phyloP scores from a whole-genome alignment of 192 early-diverging fungal species.

The Coemansia sp. region DNA sequence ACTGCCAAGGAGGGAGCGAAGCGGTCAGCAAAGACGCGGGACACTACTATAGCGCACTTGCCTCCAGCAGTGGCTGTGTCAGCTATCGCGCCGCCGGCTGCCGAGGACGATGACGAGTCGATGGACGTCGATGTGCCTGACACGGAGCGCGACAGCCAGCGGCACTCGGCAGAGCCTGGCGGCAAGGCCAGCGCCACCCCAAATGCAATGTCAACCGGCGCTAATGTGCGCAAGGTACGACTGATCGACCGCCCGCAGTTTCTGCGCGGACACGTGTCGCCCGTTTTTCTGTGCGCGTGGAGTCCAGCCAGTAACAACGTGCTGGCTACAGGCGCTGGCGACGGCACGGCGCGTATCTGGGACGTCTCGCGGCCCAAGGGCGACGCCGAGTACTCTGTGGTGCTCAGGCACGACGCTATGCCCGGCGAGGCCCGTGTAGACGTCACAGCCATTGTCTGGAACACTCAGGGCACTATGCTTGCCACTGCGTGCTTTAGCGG shows the following conservation, averaged over 20 bases:
- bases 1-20: constrained; percentile 9
- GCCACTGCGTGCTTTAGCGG: constrained; percentile 90
- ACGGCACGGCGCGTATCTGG: constrained; percentile 90
- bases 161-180: not conserved
- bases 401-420: constrained; percentile 57
- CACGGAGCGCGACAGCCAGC: constrained; percentile 27
- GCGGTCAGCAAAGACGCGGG: constrained; percentile 13
- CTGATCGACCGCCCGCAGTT: constrained; percentile 56
- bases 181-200: not conserved
- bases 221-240: constrained; percentile 11
- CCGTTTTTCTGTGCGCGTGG: constrained; percentile 83
- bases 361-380: constrained; percentile 62
- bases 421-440: constrained; percentile 60
- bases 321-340: constrained; percentile 75
- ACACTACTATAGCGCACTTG: constrained; percentile 1
- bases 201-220: not conserved
- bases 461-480: constrained; percentile 74
- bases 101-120: constrained; percentile 8
- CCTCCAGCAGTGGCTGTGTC: not conserved
- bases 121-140: constrained; percentile 53
- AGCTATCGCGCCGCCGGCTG: not conserved
- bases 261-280: constrained; percentile 69
- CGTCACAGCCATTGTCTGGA: constrained; percentile 87
- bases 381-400: constrained; percentile 55
- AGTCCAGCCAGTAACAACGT: constrained; percentile 65